Evolutionary conservation across 495 filamentous ascomycete genomes (phyloP), one percentile per base, ranked within the genome.

Genomic region (Pseudoneurospora amorphoporcata): DNA sequence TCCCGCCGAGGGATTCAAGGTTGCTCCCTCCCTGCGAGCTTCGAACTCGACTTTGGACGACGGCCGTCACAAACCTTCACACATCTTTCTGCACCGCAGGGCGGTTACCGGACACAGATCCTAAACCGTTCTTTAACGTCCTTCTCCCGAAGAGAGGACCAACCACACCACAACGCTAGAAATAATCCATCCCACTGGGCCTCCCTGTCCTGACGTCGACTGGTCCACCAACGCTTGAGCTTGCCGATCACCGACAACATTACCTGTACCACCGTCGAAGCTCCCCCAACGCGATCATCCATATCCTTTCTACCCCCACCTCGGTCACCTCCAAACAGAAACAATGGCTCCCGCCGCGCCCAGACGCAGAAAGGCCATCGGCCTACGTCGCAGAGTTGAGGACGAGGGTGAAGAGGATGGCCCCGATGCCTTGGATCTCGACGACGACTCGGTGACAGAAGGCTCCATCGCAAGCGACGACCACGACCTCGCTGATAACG

Each of bases 381-480:
- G 90, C 72, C 92, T 91, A 79, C 90, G 92, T 76, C 88, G 93
- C 77, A 86, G 89, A 77, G 85, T 91, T 72, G 92, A 94, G 77
- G 93, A 97, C 75, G 93, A 95, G 75, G 91, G 89, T 73, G 89
- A 91, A 76, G 88, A 91, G 41, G 92, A 93, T 72, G 88, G 88
- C 71, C 88, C 86, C 65, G 84, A 91, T 70, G 86, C 83, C 72
- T 88, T 88, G 69, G 91, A 91, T 40, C 75, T 91, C 32, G 92
- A 92, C 43, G 92, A 97, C 77, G 92, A 95, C 81, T 94, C 92
- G 38, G 78, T 94, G 81, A 95, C 91, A 78, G 93, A 95, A 77
- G 91, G 88, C 41, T 94, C 93, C 38, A 85, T 89, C 73, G 86
- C 86, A 69, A 94, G 88, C 78, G 92, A 94, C 72, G 90, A 90